phyloP scores from a whole-genome alignment of 148 eudicot genomes.

The Cornus suecica region DNA sequence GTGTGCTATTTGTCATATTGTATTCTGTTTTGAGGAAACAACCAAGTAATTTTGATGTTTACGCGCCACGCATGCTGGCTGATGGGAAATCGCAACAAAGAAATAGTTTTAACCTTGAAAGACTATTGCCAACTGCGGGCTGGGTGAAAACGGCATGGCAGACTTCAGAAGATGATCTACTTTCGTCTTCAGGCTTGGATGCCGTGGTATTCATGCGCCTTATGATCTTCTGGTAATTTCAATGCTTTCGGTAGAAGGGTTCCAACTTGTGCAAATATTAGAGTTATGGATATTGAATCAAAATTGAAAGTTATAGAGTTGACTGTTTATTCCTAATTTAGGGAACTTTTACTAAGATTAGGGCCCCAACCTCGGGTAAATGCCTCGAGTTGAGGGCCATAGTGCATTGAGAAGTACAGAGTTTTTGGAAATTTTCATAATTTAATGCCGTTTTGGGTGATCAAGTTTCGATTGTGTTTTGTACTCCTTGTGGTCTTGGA shows the following conservation, averaged over 20 bases:
- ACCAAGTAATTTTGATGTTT: constrained; percentile 53
- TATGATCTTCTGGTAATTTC: constrained; percentile 58
- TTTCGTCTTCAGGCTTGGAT: constrained; percentile 71
- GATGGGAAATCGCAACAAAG: constrained; percentile 29
- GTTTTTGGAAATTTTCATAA: too few species aligned
- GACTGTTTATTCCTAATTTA: too few species aligned
- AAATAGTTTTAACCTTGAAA: constrained; percentile 24
- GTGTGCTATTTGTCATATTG: constrained; percentile 54
- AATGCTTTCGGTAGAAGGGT: not conserved
- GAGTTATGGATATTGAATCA: too few species aligned
- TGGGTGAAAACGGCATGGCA: constrained; percentile 72
- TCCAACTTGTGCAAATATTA: too few species aligned
- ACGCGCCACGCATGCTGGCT: constrained; percentile 52
- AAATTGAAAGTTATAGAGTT: too few species aligned
- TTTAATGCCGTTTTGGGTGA: too few species aligned
- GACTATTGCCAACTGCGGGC: constrained; percentile 56
- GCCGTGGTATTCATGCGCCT: constrained; percentile 73
- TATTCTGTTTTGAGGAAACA: constrained; percentile 69
- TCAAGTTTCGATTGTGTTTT: too few species aligned
- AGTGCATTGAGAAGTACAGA: too few species aligned
- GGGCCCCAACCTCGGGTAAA: too few species aligned
- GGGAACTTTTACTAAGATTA: too few species aligned
- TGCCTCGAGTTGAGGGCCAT: too few species aligned
- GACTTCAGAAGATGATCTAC: constrained; percentile 59
- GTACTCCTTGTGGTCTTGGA: too few species aligned